Evolutionary conservation across 805 yeast genomes (phyloP), one percentile per base, ranked within the genome.

Genomic region (Lipomyces japonicus): DNA sequence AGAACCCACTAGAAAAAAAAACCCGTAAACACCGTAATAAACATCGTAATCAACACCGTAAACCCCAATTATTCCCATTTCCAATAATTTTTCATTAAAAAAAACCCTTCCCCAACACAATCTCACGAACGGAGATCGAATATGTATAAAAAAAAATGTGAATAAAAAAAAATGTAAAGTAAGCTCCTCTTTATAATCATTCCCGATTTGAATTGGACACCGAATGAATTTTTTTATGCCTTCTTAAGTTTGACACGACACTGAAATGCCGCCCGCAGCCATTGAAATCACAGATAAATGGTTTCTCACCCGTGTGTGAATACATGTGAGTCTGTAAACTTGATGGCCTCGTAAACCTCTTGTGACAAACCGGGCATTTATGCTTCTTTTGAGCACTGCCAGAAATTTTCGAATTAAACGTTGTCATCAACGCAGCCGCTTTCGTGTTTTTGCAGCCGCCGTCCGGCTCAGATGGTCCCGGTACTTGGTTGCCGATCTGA

Each of bases 291-390:
- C 88, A 82, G 46, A 66, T 67, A 64, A 77, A 82, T 10, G 88
- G 88, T 58, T 81, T 82, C 62, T 81, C 87, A 24, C 88, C 88
- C 0, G 87, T 82, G 65, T 87, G 96, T 9, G 87, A 81, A 63
- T 84, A 79, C 63, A 77, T 75, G 69, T 87, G 96, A 2, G 91
- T 86, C 65, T 80, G 84, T 49, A 87, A 72, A 3, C 93, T 84
- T 14, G 87, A 80, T 3, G 95, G 95, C 57, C 96, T 72, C 50
- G 86, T 84, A 70, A 88, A 87, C 42, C 81, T 81, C 65, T 86
- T 86, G 48, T 79, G 75, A 65, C 95, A 86, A 24, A 81, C 75
- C 23, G 55, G 56, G 51, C 73, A 62, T 46, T 60, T 61, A 59
- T 70, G 70, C 52, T 66, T 65, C 38, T 56, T 57, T 34, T 44